Evolutionary conservation across 1,284 basidiomycete genomes (phyloP), one percentile per base, ranked within the genome.

Genomic region (Malassezia brasiliensis): DNA sequence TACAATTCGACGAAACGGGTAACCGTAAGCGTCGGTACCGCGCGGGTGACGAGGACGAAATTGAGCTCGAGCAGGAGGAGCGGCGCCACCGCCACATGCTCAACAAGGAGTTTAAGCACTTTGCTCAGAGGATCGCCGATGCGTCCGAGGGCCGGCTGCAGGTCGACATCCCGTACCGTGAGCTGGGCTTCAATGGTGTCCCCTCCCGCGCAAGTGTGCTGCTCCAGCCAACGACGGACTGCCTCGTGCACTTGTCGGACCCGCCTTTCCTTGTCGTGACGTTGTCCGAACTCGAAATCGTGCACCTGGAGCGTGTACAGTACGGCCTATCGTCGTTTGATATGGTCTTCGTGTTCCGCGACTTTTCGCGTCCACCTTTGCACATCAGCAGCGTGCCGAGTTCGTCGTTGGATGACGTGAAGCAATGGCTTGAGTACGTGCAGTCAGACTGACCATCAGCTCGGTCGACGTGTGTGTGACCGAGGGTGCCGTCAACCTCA

Each of bases 1-100:
- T 93, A 35, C 88, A 93, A 64, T 98, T 96, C 71, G 94, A 98
- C 72, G 94, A 98, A 77, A 96, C 91, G 0, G 93, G 93, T n/a
- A 96, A 96, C 73, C 83, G 90, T 64, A 98, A 96, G 77, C 84
- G 94, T 59, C 91, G 94, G 77, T 88, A 93, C 64, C 84, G 91
- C 52, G 96, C 94, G 70, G 93, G 93, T 38, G 94, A 98, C 72
- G 94, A 98, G 76, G 94, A 99, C 75, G 94, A 98, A 78, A 91
- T 98, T 62, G 93, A 98, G 79, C 86, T 94, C 77, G 94, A 98
- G 75, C 93, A 96, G 74, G 90, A 93, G 75, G 94, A 99, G 77
- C 81, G 91, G 54, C 87, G 87, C 74, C 83, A 89, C 25, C 80
- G 91, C 50, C 85, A 86, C 52, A 81, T 87, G 76, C 79, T 96